phyloP scores from a whole-genome alignment of 768 basidiomycete species.

The Sporobolomyces phaffii region DNA sequence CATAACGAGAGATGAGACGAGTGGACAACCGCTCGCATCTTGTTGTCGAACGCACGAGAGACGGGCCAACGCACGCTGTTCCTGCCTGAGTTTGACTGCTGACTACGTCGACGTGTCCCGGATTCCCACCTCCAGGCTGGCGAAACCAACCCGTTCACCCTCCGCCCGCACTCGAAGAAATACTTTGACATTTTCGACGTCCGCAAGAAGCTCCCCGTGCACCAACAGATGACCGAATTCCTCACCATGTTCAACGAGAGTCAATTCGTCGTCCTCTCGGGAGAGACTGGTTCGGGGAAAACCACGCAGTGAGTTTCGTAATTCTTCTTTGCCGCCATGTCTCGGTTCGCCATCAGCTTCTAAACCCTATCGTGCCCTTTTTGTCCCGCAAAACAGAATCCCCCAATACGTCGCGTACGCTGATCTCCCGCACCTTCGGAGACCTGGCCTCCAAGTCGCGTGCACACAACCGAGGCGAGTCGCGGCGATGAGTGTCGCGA shows the following conservation, averaged over 20 bases:
- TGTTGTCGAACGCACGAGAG: no score
- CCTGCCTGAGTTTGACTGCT: neutral
- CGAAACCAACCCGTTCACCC: conserved; percentile 82
- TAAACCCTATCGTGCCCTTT: no score
- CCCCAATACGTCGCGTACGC: conserved; percentile 94
- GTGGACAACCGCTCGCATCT: no score
- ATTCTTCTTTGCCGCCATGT: neutral
- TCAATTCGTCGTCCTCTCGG: conserved; percentile 81
- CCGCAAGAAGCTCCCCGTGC: conserved; percentile 86
- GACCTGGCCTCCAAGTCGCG: conserved; percentile 69
- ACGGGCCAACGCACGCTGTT: no score
- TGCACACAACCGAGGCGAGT: conserved; percentile 96
- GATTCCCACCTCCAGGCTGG: conserved; percentile 70
- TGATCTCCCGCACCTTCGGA: conserved; percentile 80
- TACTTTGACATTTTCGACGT: conserved; percentile 80
- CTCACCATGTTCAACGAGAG: conserved; percentile 61
- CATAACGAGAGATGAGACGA: no score
- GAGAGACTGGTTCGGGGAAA: conserved; percentile 93
- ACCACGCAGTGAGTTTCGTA: conserved; percentile 71
- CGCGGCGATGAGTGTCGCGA: conserved; percentile 95
- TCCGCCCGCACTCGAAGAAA: conserved; percentile 63
- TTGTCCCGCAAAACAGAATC: conserved; percentile 59
- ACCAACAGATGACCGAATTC: conserved; percentile 86
- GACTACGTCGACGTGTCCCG: neutral
- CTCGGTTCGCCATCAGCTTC: no score